phyloP scores from a whole-genome alignment of 768 basidiomycete genomes.

The Pholiota microspora region DNA sequence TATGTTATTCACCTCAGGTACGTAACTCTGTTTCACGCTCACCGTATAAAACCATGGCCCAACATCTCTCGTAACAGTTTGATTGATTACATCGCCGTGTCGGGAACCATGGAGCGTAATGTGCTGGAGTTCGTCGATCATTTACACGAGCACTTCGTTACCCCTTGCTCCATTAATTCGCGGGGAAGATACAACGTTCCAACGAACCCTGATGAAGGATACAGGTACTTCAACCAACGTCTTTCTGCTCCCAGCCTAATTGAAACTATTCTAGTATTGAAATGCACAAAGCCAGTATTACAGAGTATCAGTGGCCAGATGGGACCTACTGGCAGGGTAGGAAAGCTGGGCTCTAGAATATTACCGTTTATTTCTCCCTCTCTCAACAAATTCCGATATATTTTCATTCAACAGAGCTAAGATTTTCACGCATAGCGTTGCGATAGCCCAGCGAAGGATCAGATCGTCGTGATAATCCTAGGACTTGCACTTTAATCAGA shows the following conservation, averaged over 20 bases:
- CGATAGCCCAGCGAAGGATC: too few relatives aligned
- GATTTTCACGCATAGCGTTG: too few relatives aligned
- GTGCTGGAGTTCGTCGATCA: slow-evolving; percentile 91
- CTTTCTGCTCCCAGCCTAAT: neutral
- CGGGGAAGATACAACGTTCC: slow-evolving; percentile 90
- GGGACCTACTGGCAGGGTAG: slow-evolving; percentile 71
- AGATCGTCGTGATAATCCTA: too few relatives aligned
- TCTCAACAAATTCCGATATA: too few relatives aligned
- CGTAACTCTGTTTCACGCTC: slow-evolving; percentile 10
- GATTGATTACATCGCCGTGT: slow-evolving; percentile 92
- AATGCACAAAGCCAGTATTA: slow-evolving; percentile 80
- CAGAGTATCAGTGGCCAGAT: slow-evolving; percentile 81
- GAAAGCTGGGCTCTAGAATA: too few relatives aligned
- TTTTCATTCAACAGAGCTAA: too few relatives aligned
- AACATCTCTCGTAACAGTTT: slow-evolving; percentile 39
- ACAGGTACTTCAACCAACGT: slow-evolving; percentile 44
- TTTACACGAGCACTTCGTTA: slow-evolving; percentile 90
- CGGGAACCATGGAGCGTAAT: slow-evolving; percentile 91
- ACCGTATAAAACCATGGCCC: neutral
- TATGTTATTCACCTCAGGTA: slow-evolving; percentile 84
- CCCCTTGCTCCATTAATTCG: slow-evolving; percentile 84
- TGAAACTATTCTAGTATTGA: slow-evolving; percentile 61
- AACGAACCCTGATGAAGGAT: slow-evolving; percentile 69
- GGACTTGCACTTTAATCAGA: too few relatives aligned
- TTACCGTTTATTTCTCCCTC: too few relatives aligned